Base-by-base conservation (phyloP, 2,329 filamentous ascomycete species). In the Trichoderma atroviride region DNA sequence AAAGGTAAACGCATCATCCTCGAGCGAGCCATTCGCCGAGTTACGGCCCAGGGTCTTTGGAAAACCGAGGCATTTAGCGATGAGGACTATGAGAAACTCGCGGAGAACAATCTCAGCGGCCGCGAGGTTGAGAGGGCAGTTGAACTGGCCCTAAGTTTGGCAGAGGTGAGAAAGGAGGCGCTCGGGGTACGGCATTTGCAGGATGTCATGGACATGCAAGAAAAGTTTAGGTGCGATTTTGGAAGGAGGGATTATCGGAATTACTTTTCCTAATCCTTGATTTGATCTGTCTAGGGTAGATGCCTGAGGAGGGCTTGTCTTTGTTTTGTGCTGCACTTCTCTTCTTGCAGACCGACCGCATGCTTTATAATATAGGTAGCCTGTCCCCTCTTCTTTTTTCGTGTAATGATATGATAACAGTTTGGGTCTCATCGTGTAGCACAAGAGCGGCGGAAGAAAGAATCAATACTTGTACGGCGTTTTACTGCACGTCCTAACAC, bases 121-220 rank as follows among this genome's bases (percentile, higher is more conserved):
- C 82, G 85, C 22, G 84, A 94, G 87, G 97, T 96, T 84, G 96
- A 97, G 83, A 97, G 97, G 77, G 90, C 91, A 13, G 90, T 97
- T 60, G 88, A 91, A 68, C 94, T 92, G 0, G 92, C 92, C 2
- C 93, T 96, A 79, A 91, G 92, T 0, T 84, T 97, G 19, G 93
- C 94, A 1, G 86, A 95, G 56, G 91, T 92, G 72, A 92, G 94
- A 78, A 84, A 87, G 31, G 87, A 90, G 70, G 83, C 87, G 4
- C 85, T 97, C 37, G 87, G 87, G 66, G 94, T 97, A 91, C 85
- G 85, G 61, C 93, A 97, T 75, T 91, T 97, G 77, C 88, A 87
- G 73, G 88, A 92, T 71, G 92, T 97, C 14, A 85, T 97, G n/a
- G 91, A 94, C 55, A 92, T 96, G 2, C 90, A 91, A 29, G 89